phyloP scores from a whole-genome alignment of 768 basidiomycete species.

The Suillus weaverae region DNA sequence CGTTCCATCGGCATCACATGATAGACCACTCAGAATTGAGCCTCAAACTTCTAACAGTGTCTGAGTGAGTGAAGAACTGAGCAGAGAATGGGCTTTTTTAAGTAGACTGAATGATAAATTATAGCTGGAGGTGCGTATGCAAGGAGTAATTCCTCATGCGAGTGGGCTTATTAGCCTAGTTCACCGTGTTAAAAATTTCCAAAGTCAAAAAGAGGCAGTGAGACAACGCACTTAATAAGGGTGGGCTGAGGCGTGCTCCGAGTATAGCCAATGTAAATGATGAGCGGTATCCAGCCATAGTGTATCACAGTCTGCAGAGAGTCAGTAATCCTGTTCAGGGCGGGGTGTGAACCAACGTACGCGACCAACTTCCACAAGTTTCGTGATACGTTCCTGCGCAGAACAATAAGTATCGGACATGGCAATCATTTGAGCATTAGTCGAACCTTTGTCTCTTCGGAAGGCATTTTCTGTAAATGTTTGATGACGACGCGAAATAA shows the following conservation, averaged over 20 bases:
- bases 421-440: background rate
- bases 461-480: constrained; percentile 58
- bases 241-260: constrained; percentile 93
- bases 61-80: background rate
- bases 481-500: constrained; percentile 3
- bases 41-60: background rate
- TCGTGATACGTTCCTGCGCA: constrained; percentile 76
- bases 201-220: constrained; percentile 4
- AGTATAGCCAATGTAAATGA: constrained; percentile 94
- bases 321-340: constrained; percentile 8
- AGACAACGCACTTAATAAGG: constrained; percentile 84
- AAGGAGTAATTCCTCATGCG: constrained; percentile 52
- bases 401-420: background rate
- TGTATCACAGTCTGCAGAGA: constrained; percentile 75
- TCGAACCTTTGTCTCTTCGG: constrained; percentile 85
- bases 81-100: constrained; percentile 5
- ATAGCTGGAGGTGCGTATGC: constrained; percentile 22
- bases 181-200: background rate
- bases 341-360: constrained; percentile 45
- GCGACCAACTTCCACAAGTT: constrained; percentile 77
- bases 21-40: background rate
- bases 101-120: constrained; percentile 26
- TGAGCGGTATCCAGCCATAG: constrained; percentile 95
- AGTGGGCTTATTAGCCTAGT: constrained; percentile 89
- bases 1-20: background rate